These are phyloP conservation scores for Polysphondylium violaceum DNA, from an alignment of 78 protist species.

Conservation along the genomic window DNA sequence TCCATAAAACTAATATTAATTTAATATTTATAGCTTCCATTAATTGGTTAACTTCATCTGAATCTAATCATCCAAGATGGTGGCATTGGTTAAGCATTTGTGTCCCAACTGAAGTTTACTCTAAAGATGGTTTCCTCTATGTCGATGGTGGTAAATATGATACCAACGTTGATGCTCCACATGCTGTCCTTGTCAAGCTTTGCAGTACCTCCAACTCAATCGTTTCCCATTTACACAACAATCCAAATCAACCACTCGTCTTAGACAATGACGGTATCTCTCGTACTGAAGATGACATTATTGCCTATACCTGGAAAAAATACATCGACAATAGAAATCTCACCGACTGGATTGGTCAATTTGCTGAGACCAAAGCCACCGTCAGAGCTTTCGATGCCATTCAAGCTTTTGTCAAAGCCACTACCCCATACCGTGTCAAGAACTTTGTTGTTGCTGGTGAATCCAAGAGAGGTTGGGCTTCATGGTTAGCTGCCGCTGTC, in stretches of 20 bases:
- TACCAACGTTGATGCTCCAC: background rate
- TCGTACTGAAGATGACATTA: constrained; percentile 33
- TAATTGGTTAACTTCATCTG: background rate
- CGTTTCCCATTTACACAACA: background rate
- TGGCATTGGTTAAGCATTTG: constrained; percentile 8
- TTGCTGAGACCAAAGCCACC: constrained; percentile 15
- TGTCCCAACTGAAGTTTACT: background rate
- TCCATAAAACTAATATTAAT: too few relatives aligned
- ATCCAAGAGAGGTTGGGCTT: constrained; percentile 54
- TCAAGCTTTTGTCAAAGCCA: constrained; percentile 24
- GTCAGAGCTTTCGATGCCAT: constrained; percentile 38
- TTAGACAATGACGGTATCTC: constrained; percentile 26
- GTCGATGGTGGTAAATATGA: too few relatives aligned
- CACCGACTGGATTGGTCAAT: constrained; percentile 18
- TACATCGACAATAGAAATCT: constrained; percentile 1
- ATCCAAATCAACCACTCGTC: constrained; percentile 47
- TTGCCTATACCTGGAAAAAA: constrained; percentile 43
- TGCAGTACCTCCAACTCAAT: background rate
- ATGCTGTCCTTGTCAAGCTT: background rate
- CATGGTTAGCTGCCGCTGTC: constrained; percentile 63
- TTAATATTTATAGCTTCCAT: background rate
- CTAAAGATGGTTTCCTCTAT: constrained; percentile 22
- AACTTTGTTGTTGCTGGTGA: constrained; percentile 63
- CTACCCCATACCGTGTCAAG: constrained; percentile 5
- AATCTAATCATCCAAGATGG: constrained; percentile 2